Evolutionary conservation across 306 rosid species (phyloP), one percentile per base, ranked within the genome.

Genomic region (Neltuma alba): DNA sequence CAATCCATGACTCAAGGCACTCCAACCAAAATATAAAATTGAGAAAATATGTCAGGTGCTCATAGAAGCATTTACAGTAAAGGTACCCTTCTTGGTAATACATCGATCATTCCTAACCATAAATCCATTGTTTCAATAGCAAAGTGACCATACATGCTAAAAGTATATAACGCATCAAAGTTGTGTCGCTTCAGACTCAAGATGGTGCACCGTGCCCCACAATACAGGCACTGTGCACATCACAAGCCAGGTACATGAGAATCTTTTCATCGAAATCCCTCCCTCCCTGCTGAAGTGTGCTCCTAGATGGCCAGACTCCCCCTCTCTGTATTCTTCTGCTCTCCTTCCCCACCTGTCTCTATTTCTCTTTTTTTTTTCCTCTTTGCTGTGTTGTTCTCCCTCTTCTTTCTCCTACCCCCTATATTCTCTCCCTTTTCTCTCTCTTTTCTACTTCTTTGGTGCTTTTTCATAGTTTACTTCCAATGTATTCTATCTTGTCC

Each of bases 71-170:
- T 66, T 28, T 14, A 52, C 13, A 52, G 55, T 47, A 13, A 65
- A 66, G 0, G 8, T 25, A 36, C 25, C 30, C 64, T 64, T 66
- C 57, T 40, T 28, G 33, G 76, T 15, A 47, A 33, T 30, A 78
- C 42, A 77, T 0, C 70, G 27, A 33, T 77, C 66, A 66, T 40
- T 50, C 71, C 9, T 36, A 50, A 37, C 45, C 64, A 52, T 30
- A 18, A 50, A 67, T 28, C 42, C 37, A 41, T 61, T 52, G 40
- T 50, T 36, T 50, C 21, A 37, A 14, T 25, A 27, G 23, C 68
- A 10, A 75, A 57, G 42, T 37, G 70, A 33, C 27, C n/a, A 13
- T 27, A 12, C 34, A 27, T 27, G 4, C 4, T 58, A 10, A 23
- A 58, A 1, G 18, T 12, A 27, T 28, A 7, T 30, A 54, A n/a